phyloP scores from a whole-genome alignment of 306 rosid species.

The Glycine soja region DNA sequence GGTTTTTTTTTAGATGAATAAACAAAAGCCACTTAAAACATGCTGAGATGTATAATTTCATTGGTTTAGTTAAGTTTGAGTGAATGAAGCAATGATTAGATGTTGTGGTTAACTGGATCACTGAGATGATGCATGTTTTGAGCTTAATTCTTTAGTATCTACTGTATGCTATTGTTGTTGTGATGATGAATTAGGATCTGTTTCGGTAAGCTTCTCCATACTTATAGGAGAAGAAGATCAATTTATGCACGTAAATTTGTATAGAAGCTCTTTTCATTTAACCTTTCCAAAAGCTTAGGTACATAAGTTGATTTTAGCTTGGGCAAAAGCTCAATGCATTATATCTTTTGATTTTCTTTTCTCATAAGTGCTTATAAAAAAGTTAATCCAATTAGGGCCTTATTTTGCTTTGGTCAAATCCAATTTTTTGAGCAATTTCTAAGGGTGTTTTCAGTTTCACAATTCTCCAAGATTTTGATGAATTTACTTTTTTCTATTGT shows the following conservation, averaged over 20 bases:
- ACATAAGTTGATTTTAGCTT: not conserved
- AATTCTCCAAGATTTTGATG: not conserved
- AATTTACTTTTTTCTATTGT: not conserved
- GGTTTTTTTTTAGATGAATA: not conserved
- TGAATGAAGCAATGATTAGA: constrained; percentile 28
- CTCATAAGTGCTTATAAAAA: not conserved
- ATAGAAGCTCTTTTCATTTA: not conserved
- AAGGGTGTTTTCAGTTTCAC: constrained; percentile 4
- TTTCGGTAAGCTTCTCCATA: not conserved
- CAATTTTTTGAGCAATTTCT: not conserved
- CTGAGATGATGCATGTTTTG: not conserved
- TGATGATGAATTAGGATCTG: not conserved
- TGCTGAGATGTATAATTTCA: not conserved
- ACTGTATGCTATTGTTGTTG: not conserved
- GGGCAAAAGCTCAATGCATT: not conserved
- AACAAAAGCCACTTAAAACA: not conserved
- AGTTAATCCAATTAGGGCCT: not conserved
- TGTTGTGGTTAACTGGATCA: constrained; percentile 1
- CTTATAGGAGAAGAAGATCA: too few species aligned
- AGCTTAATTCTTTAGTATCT: too few species aligned
- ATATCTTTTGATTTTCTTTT: too few species aligned
- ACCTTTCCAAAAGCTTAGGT: not conserved
- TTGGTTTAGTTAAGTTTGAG: constrained; percentile 28
- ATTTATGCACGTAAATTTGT: not conserved
- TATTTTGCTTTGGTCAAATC: constrained; percentile 29